Base-by-base conservation (phyloP, 108 stramenopile species). In the Schizochytrium sp. region DNA sequence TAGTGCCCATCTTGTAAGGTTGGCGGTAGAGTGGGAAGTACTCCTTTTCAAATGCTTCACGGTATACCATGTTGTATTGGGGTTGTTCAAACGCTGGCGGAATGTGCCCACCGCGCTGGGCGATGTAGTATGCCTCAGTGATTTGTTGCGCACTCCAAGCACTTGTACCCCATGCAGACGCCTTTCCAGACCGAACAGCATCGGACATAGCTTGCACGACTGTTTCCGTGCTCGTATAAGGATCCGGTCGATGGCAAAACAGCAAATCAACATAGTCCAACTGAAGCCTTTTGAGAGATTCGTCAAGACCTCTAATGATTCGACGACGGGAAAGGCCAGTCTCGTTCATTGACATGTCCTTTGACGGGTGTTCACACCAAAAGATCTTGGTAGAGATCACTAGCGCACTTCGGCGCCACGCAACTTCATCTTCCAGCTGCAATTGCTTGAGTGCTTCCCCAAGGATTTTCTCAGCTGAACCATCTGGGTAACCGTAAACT, bases 81-180 rank as follows among this genome's bases (percentile, higher is more conserved):
- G 91, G 91, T 49, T 92, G 91, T 58, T 92, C 91, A 13, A 92
- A 58, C 83, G 87, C 87, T n/a, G 91, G 91, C 38, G 91, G 91
- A 41, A 90, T 89, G 46, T 90, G 76, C 28, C 91, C 91, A 83
- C 69, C 72, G 28, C 19, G 60, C 7, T 47, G 42, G 38, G 91
- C 91, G 55, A 92, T 90, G 87, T 87, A 92, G 46, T 38, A 90
- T 28, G 91, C 91, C 72, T 92, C 91, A 4, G 91, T 92, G 44
- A 92, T 92, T 89, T 92, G 91, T 47, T 92, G 91, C 7, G 91
- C 89, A 76, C 53, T 89, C 91, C 91, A 92, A 49, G 90, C 91
- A 88, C 88, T 89, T 4, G 91, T 92, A n/a, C 90, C 91, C 91
- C 91, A 92, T 28, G 91, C 89, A 61, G 83, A 90, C 46, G 91